A percentile compares a stretch with the other conserved stretches of the same genome.
These are phyloP conservation scores for Cadophora sp. DNA, from an alignment of 2,329 filamentous ascomycete species.

Conservation along the genomic window DNA sequence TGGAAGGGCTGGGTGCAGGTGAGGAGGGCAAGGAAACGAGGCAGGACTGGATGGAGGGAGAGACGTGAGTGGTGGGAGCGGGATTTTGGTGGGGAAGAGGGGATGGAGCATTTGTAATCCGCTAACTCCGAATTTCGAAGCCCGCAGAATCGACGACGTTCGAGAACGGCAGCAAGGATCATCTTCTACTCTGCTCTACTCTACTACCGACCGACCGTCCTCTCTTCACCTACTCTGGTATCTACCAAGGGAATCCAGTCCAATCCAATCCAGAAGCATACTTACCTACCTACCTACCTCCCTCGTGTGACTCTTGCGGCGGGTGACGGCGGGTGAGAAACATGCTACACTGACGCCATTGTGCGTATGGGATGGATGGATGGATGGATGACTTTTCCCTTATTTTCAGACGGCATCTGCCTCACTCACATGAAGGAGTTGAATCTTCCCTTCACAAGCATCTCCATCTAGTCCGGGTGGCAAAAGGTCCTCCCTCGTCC, in stretches of 20 bases:
- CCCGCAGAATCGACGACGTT: conserved; percentile 11
- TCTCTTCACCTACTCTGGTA: not conserved
- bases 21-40: no score
- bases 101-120: conserved; percentile 12
- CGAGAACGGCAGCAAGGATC: not conserved
- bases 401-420: no score
- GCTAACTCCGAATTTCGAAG: conserved; percentile 12
- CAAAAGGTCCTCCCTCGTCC: not conserved
- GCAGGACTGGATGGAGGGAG: no score
- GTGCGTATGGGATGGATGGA: conserved; percentile 13
- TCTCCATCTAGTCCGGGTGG: not conserved
- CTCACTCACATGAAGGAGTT: no score
- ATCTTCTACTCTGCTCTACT: not conserved
- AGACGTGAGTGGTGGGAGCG: not conserved
- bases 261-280: not conserved
- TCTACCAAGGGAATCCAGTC: not conserved
- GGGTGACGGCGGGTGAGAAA: conserved; percentile 13
- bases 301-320: conserved; percentile 26
- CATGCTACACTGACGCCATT: conserved; percentile 31
- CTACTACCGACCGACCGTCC: no score
- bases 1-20: no score
- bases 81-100: not conserved
- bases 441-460: no score
- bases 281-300: no score
- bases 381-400: not conserved